A percentile compares a stretch with the other conserved stretches of the same genome.
Conservation (phyloP, 1,139 yeast genomes). For the Candida sp. region DNA sequence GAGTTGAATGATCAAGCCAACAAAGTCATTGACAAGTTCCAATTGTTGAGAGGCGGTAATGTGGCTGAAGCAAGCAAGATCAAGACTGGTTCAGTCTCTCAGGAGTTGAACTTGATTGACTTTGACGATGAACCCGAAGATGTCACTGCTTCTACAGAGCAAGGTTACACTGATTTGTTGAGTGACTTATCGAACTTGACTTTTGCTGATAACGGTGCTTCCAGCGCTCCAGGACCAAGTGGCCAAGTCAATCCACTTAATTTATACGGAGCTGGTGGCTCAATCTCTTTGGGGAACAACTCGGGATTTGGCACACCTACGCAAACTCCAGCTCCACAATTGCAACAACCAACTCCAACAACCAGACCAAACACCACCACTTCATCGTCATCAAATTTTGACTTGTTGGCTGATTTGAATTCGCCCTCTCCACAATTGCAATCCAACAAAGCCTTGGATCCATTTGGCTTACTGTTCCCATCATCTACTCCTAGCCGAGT, state of each 20-base stretch:
- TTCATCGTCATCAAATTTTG: constrained; percentile 21
- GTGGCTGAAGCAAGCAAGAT: constrained; percentile 63
- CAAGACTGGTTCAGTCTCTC: constrained; percentile 38
- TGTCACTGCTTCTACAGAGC: constrained; percentile 42
- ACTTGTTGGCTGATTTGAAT: constrained; percentile 49
- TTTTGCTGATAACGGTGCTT: constrained; percentile 30
- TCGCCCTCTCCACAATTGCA: constrained; percentile 54
- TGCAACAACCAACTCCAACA: constrained; percentile 17
- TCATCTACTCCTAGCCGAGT: constrained; percentile 39
- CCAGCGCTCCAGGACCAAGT: constrained; percentile 14
- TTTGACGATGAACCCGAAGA: constrained; percentile 67
- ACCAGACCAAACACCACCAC: constrained; percentile 1
- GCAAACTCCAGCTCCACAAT: constrained; percentile 10
- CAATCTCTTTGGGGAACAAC: constrained; percentile 41
- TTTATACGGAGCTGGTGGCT: constrained; percentile 52
- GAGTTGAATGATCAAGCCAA: constrained; percentile 80
- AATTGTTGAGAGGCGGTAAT: constrained; percentile 68
- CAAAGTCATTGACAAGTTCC: constrained; percentile 69
- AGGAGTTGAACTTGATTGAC: constrained; percentile 70
- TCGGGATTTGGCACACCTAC: background rate
- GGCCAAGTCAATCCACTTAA: constrained; percentile 36
- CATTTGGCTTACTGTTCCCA: constrained; percentile 55
- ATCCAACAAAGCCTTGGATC: constrained; percentile 43
- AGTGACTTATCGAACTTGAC: constrained; percentile 73
- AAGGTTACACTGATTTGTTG: constrained; percentile 66